Base-by-base conservation (phyloP, 495 filamentous ascomycete genomes). In the Massariosphaeria phaeospora region DNA sequence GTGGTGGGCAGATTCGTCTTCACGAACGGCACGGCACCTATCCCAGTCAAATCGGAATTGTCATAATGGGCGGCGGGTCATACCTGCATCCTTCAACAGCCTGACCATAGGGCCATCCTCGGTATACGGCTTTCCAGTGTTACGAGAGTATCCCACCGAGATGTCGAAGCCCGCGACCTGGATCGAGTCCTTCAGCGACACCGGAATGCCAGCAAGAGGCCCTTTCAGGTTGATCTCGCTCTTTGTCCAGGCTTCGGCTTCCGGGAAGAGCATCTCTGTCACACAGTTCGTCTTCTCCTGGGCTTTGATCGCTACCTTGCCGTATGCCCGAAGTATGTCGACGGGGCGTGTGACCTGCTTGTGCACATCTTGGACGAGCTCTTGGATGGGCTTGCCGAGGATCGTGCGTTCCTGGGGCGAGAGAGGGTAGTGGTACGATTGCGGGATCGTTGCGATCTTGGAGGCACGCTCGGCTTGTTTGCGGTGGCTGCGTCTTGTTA, bases 1-100 rank as follows among this genome's bases (percentile, higher is more conserved):
- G 91, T 95, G 45, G 91, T 85, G 2, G 93, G 93, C n/a, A 93
- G 64, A 49, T 93, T 91, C 1, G 93, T 98, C 75, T 97, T 98
- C 15, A 91, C 89, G 68, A 96, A 96, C 0, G 93, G 93, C 0
- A 98, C 76, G 3, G 93, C 93, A n/a, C 87, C 86, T 79, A 34
- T 21, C 15, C 29, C 15, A 7, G 15, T 49, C 38, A 49, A 30
- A n/a, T n/a, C 0, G 33, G 18, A 1, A 2, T 31, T 27, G n/a
- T n/a, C 12, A 25, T 2, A 17, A 3, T n/a, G 33, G 2, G 13
- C 21, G 12, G 30, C 3, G 33, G 15, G 12, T 66, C 67, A 40
- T 62, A 81, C 82, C 82, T n/a, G 90, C 89, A 70, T 96, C 89
- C 63, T 94, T 95, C 25, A 96, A 72, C 13, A 97, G 63, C 44